These are phyloP conservation scores for Fraxinus anomala DNA, from an alignment of 257 asterid species.

Conservation along the genomic window DNA sequence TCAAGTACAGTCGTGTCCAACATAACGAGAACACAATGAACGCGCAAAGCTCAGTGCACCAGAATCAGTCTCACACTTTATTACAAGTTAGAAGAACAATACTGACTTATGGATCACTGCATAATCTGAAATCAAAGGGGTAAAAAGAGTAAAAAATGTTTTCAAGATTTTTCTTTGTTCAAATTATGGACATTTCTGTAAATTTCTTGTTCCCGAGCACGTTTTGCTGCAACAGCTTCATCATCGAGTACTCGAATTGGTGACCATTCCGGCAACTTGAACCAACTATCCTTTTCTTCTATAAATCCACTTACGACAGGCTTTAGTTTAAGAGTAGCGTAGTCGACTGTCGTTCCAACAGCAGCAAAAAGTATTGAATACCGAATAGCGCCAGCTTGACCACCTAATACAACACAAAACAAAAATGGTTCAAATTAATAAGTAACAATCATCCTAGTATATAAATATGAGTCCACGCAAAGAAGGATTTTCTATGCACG, in stretches of 20 bases:
- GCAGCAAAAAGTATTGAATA: constrained; percentile 72
- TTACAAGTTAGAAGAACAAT: too few species aligned
- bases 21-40: background rate
- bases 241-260: constrained; percentile 84
- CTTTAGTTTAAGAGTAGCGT: constrained; percentile 53
- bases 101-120: too few species aligned
- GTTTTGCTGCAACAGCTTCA: constrained; percentile 87
- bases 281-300: constrained; percentile 53
- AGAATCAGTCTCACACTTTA: too few species aligned
- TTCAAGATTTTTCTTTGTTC: constrained; percentile 64
- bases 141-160: background rate
- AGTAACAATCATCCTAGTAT: background rate
- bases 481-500: background rate
- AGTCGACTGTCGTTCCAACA: constrained; percentile 82
- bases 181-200: constrained; percentile 56
- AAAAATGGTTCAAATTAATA: background rate
- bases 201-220: constrained; percentile 64
- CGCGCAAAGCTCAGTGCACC: too few species aligned
- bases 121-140: background rate
- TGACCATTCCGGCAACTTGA: constrained; percentile 86
- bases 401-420: constrained; percentile 45
- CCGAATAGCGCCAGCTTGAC: constrained; percentile 78
- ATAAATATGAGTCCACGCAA: background rate
- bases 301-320: constrained; percentile 47
- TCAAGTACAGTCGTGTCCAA: too few species aligned